These are phyloP conservation scores for Coemansia sp. DNA, from an alignment of 192 early-diverging fungal species.

Conservation along the genomic window DNA sequence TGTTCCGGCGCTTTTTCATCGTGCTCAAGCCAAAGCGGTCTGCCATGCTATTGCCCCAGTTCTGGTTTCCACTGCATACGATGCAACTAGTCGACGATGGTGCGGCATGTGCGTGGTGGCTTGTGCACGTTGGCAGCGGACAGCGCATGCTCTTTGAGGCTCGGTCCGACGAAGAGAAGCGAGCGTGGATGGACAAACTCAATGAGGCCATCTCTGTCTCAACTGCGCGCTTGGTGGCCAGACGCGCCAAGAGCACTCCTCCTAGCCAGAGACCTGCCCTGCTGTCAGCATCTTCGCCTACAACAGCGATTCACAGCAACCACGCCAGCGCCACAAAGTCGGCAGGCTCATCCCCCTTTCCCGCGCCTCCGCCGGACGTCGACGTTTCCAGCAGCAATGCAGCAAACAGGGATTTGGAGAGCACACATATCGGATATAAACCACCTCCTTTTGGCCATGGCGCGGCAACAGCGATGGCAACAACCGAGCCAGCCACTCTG, in stretches of 20 bases:
- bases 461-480: background rate
- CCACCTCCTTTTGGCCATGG: background rate
- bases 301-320: background rate
- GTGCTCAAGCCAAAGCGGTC: slow-evolving; percentile 60
- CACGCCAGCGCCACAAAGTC: slow-evolving; percentile 4
- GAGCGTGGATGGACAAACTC: slow-evolving; percentile 59
- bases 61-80: slow-evolving; percentile 69
- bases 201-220: slow-evolving; percentile 49
- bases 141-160: slow-evolving; percentile 63
- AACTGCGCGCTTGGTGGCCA: background rate
- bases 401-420: background rate
- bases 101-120: slow-evolving; percentile 30
- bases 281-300: background rate
- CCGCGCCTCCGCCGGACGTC: background rate
- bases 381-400: background rate
- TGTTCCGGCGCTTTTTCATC: slow-evolving; percentile 65
- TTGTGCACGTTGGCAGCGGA: slow-evolving; percentile 44
- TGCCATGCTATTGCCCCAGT: slow-evolving; percentile 58
- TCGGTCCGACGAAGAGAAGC: slow-evolving; percentile 58
- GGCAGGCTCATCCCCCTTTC: slow-evolving; percentile 4
- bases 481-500: background rate
- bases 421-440: background rate
- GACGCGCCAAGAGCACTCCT: background rate
- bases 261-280: background rate
- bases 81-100: slow-evolving; percentile 61